Conservation (phyloP, 441 rosid species). For the Corymbia calophylla region DNA sequence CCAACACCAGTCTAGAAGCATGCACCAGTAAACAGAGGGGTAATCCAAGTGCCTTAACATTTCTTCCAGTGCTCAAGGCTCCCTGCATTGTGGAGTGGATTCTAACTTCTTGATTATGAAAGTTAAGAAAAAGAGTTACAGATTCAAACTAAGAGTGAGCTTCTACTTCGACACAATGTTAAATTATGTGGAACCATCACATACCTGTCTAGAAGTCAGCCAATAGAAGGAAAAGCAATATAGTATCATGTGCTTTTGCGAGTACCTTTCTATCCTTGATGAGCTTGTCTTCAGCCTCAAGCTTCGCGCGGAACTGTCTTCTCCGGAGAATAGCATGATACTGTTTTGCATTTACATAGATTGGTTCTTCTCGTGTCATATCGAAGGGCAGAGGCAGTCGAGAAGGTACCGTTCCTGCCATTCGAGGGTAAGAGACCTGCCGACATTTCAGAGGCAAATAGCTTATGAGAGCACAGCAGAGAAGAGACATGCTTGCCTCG, state of each 20-base stretch:
- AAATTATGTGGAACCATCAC: not conserved
- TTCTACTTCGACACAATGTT: not conserved
- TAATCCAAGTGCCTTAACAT: not conserved
- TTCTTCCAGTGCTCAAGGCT: not conserved
- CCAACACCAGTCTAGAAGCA: not conserved
- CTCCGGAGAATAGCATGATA: conserved; percentile 79
- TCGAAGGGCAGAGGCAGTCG: conserved; percentile 71
- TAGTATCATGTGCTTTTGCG: not conserved
- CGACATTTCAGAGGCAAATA: conserved; percentile 15
- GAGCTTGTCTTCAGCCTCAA: conserved; percentile 70
- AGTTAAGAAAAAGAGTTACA: not conserved
- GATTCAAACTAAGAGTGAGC: not conserved
- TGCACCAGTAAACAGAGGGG: not conserved
- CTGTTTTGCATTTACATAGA: conserved; percentile 80
- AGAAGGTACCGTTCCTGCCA: conserved; percentile 41
- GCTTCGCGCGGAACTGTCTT: conserved; percentile 75
- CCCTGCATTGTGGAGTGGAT: not conserved
- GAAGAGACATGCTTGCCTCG: conserved; percentile 4
- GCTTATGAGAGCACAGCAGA: conserved; percentile 8
- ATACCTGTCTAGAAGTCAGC: not conserved
- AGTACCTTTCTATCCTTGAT: conserved; percentile 60
- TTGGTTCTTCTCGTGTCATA: conserved; percentile 45
- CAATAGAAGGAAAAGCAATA: not conserved
- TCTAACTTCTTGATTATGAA: not conserved
- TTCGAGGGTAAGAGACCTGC: conserved; percentile 48